Percentiles rank a stretch among this genome's conserved stretches.
Evolutionary conservation across 2,329 filamentous ascomycete species (phyloP).

Genomic region (Penicillium sp.): DNA sequence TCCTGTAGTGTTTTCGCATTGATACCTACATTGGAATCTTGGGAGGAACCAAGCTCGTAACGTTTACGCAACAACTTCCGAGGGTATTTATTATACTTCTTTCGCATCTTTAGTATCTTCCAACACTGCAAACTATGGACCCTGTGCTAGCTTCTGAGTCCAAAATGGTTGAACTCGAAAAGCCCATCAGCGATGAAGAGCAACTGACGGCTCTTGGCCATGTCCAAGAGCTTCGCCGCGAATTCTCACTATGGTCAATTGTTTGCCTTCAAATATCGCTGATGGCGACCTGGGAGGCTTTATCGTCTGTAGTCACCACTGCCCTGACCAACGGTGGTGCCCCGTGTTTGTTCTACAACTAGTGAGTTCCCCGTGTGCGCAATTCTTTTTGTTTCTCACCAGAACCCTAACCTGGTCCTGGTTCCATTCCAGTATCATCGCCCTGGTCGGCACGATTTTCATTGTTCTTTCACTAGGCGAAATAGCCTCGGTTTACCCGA

Average conservation of each 20-base stretch:
- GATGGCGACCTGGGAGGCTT: constrained; percentile 56
- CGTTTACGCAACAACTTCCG: too few relatives aligned
- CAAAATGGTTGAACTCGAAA: constrained; percentile 13
- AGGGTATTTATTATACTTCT: neutral
- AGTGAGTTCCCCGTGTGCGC: constrained; percentile 9
- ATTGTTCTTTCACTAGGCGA: constrained; percentile 44
- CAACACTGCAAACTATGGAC: constrained; percentile 8
- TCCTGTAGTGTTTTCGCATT: too few relatives aligned
- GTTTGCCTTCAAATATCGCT: constrained; percentile 48
- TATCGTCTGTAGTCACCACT: constrained; percentile 47
- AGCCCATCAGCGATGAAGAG: constrained; percentile 22
- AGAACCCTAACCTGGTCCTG: neutral
- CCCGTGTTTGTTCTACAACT: constrained; percentile 24
- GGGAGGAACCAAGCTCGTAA: too few relatives aligned
- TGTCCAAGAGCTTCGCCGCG: constrained; percentile 31
- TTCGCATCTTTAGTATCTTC: neutral
- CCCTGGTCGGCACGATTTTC: constrained; percentile 44
- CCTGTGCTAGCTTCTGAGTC: neutral
- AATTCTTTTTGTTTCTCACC: neutral
- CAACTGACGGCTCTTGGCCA: constrained; percentile 23
- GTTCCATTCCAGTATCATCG: constrained; percentile 36
- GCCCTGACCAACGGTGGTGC: constrained; percentile 50
- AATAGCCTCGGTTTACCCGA: constrained; percentile 38
- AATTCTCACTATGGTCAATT: constrained; percentile 50
- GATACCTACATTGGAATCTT: too few relatives aligned